Conservation (phyloP, 176 grass and related monocot genomes). For the Elaeis guineensis region DNA sequence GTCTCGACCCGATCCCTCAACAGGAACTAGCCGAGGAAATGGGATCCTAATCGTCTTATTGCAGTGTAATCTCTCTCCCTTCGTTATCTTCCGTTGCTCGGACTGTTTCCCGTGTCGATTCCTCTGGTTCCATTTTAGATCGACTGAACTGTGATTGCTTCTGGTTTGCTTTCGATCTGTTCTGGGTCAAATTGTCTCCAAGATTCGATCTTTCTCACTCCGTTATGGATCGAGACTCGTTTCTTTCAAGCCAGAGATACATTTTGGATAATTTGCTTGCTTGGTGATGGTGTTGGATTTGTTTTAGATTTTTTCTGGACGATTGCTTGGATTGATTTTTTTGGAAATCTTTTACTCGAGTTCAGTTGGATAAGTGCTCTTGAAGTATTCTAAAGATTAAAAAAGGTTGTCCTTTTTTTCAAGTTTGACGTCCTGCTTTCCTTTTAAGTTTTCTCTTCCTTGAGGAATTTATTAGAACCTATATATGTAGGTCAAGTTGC, state of each 20-base stretch:
- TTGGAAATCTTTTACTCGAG: conserved; percentile 3
- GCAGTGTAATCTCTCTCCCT: background rate
- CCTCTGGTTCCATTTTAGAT: background rate
- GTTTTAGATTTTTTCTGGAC: background rate
- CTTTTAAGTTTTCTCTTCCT: background rate
- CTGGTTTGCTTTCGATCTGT: too few relatives aligned
- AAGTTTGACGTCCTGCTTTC: background rate
- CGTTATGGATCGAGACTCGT: too few relatives aligned
- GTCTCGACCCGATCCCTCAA: background rate
- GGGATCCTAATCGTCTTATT: background rate
- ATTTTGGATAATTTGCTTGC: too few relatives aligned
- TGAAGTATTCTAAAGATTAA: background rate
- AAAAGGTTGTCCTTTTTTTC: background rate
- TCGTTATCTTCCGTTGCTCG: too few relatives aligned
- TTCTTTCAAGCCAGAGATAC: too few relatives aligned
- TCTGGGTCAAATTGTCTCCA: too few relatives aligned
- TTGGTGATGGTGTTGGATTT: too few relatives aligned
- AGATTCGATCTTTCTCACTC: too few relatives aligned
- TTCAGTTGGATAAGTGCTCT: background rate
- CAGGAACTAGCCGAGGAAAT: background rate
- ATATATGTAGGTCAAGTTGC: too few relatives aligned
- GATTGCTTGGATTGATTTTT: background rate
- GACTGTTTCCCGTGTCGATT: background rate
- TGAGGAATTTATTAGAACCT: too few relatives aligned
- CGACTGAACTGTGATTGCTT: background rate